phyloP scores from a whole-genome alignment of 2,329 filamentous ascomycete species.

The Talaromyces sp. region DNA sequence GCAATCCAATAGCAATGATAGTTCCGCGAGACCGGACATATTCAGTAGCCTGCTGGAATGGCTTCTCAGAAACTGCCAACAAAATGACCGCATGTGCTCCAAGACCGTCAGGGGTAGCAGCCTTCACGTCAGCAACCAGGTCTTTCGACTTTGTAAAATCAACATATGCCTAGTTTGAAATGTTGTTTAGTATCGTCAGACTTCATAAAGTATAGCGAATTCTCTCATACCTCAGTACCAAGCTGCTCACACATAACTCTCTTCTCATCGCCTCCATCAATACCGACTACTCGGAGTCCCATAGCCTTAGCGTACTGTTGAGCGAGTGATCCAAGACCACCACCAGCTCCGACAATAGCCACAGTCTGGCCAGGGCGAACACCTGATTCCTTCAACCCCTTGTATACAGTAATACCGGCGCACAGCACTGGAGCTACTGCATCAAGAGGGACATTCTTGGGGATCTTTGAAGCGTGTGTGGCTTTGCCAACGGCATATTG shows the following conservation, averaged over 20 bases:
- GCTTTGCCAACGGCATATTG: slow-evolving; percentile 89
- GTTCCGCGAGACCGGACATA: slow-evolving; percentile 83
- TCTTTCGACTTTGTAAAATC: slow-evolving; percentile 79
- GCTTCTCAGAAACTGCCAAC: slow-evolving; percentile 83
- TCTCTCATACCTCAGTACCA: slow-evolving; percentile 58
- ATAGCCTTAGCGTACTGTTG: slow-evolving; percentile 90
- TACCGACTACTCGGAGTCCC: slow-evolving; percentile 77
- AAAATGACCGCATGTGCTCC: slow-evolving; percentile 87
- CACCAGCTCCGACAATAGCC: slow-evolving; percentile 84
- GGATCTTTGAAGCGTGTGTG: slow-evolving; percentile 80
- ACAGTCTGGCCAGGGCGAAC: slow-evolving; percentile 74
- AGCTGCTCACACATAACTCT: slow-evolving; percentile 66
- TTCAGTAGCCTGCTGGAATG: slow-evolving; percentile 89
- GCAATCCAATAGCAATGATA: slow-evolving; percentile 87
- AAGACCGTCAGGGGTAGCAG: slow-evolving; percentile 74
- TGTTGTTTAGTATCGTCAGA: neutral
- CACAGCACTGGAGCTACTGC: slow-evolving; percentile 79
- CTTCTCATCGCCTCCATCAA: slow-evolving; percentile 84
- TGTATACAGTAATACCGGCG: slow-evolving; percentile 86
- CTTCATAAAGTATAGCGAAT: neutral
- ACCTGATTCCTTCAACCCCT: slow-evolving; percentile 81
- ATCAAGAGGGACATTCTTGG: slow-evolving; percentile 74
- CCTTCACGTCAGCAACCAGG: slow-evolving; percentile 81
- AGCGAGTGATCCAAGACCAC: slow-evolving; percentile 78
- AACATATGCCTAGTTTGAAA: slow-evolving; percentile 59